phyloP scores from a whole-genome alignment of 1,139 yeast species.

The Suhomyces guaymorum region DNA sequence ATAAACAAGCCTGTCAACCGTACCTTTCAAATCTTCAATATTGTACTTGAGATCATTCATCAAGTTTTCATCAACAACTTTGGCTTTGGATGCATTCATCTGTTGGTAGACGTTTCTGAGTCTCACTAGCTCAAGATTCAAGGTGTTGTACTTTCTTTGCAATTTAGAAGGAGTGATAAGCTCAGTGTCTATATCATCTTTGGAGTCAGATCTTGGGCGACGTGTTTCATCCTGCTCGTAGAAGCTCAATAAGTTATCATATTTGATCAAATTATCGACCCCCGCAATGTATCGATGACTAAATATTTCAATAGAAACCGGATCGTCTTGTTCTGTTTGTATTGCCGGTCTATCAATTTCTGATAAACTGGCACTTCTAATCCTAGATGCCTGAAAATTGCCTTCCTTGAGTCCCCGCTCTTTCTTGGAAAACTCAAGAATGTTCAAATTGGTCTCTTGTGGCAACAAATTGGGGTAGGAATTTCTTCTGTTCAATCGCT shows the following conservation, averaged over 20 bases:
- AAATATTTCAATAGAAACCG: slow-evolving; percentile 29
- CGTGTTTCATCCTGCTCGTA: slow-evolving; percentile 2
- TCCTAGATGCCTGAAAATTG: slow-evolving; percentile 1
- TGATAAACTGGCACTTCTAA: slow-evolving; percentile 46
- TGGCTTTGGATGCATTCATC: slow-evolving; percentile 32
- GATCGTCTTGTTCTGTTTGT: slow-evolving; percentile 1
- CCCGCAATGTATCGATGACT: slow-evolving; percentile 25
- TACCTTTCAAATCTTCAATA: slow-evolving; percentile 62
- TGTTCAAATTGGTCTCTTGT: slow-evolving; percentile 33
- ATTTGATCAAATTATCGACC: slow-evolving; percentile 20
- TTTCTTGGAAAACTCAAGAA: slow-evolving; percentile 25
- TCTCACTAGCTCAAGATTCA: slow-evolving; percentile 35
- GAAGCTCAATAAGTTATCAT: slow-evolving; percentile 12
- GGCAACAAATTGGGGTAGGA: slow-evolving; percentile 41
- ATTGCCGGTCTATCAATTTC: slow-evolving; percentile 2
- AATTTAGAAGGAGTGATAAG: slow-evolving; percentile 20
- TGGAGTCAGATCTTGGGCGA: background rate
- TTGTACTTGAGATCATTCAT: slow-evolving; percentile 45
- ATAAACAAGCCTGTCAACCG: slow-evolving; percentile 76
- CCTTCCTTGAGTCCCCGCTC: slow-evolving; percentile 5
- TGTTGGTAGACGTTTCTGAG: slow-evolving; percentile 32
- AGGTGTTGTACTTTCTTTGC: slow-evolving; percentile 26
- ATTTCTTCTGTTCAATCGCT: slow-evolving; percentile 41
- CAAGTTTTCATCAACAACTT: slow-evolving; percentile 36
- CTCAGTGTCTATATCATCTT: too few species aligned